A percentile compares a stretch with the other conserved stretches of the same genome.
phyloP scores from a whole-genome alignment of 2,329 filamentous ascomycete species.

The Tolypocladium inflatum region DNA sequence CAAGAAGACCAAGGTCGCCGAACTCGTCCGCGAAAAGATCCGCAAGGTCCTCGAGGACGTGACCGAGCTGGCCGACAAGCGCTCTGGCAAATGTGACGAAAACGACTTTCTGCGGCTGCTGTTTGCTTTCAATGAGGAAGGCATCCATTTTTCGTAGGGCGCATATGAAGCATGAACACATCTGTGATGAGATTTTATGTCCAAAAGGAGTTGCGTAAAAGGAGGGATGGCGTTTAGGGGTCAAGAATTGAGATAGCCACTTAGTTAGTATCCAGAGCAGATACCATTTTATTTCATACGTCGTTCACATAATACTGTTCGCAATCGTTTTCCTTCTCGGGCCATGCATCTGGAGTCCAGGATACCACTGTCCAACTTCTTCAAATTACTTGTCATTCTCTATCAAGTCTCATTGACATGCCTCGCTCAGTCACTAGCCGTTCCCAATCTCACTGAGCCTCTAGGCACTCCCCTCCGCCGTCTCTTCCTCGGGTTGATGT shows the following conservation, averaged over 20 bases:
- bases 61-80: slow-evolving; percentile 70
- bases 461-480: not conserved
- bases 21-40: slow-evolving; percentile 81
- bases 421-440: not conserved
- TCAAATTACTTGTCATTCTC: not conserved
- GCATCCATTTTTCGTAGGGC: slow-evolving; percentile 74
- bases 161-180: not conserved
- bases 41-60: slow-evolving; percentile 73
- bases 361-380: not conserved
- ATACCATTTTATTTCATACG: not conserved
- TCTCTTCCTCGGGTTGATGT: not conserved
- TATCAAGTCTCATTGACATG: not conserved
- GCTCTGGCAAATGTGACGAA: slow-evolving; percentile 82
- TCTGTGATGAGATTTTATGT: not conserved
- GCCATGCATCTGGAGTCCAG: not conserved
- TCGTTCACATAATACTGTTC: not conserved
- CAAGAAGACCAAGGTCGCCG: slow-evolving; percentile 69
- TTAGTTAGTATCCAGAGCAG: not conserved
- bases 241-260: not conserved
- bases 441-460: not conserved
- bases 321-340: not conserved
- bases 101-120: slow-evolving; percentile 81
- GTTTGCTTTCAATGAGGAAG: slow-evolving; percentile 78
- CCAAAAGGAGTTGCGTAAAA: not conserved
- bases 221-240: not conserved